Conservation (phyloP, 805 yeast genomes). For the Torulaspora delbrueckii region DNA sequence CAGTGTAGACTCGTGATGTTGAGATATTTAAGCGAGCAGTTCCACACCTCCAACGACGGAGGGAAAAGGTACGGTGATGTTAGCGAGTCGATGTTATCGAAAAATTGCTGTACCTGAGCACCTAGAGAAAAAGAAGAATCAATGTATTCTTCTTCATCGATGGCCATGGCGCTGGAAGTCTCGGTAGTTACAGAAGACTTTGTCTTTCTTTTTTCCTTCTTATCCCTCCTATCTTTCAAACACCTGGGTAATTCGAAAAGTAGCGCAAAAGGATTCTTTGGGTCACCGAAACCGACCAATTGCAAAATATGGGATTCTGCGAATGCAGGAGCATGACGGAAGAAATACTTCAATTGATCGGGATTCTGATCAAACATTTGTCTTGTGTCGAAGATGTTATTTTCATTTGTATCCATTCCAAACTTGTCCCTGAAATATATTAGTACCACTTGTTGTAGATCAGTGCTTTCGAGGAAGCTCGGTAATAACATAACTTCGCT, state of each 20-base stretch:
- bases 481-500: conserved; percentile 64
- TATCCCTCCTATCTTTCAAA: conserved; percentile 63
- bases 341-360: conserved; percentile 56
- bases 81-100: conserved; percentile 30
- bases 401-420: conserved; percentile 61
- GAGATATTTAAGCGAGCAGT: conserved; percentile 47
- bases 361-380: conserved; percentile 37
- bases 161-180: conserved; percentile 14
- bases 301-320: conserved; percentile 74
- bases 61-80: conserved; percentile 25
- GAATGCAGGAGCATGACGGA: conserved; percentile 68
- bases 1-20: conserved; percentile 64
- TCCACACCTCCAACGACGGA: conserved; percentile 42
- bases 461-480: conserved; percentile 51
- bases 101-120: conserved; percentile 13
- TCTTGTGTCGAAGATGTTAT: conserved; percentile 53
- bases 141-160: conserved; percentile 7
- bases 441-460: conserved; percentile 53
- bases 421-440: conserved; percentile 57
- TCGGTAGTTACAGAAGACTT: conserved; percentile 14
- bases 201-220: conserved; percentile 56
- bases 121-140: neutral
- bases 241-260: conserved; percentile 69
- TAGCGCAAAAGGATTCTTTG: conserved; percentile 70
- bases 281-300: conserved; percentile 71